Evolutionary conservation across 768 basidiomycete species (phyloP), one percentile per base, ranked within the genome.

Genomic region (Lentinula aciculospora): DNA sequence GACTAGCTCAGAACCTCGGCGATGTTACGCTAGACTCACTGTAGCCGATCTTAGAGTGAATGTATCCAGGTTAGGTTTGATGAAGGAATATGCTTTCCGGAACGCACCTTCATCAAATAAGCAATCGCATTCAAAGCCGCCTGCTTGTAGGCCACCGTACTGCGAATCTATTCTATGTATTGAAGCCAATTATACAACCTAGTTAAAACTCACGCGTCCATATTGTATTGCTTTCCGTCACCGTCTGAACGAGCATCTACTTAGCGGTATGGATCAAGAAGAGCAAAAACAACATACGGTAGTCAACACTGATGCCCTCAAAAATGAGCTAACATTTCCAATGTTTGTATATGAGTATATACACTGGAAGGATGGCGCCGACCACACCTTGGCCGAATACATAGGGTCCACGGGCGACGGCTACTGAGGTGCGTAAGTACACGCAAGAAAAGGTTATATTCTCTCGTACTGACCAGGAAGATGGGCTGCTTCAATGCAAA

Each of bases 131-230:
- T 89, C 56, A 89, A 70, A 0, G 89, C 86, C 4, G 89, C 89
- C 70, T 88, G 87, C 66, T 91, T 89, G 67, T 87, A 91, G 2
- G 89, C 88, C 17, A 88, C 85, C 21, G 87, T 81, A 0, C 85
- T 86, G 50, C 29, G 51, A 45, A 42, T 49, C 39, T 5, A 54
- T 23, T 2, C 0, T 19, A 12, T n/a, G 1, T 37, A 3, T 13
- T 10, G 44, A 2, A 17, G 19, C 19, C 9, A 51, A 58, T n/a
- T 5, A 5, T 29, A 1, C 17, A 46, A 29, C 58, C 46, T 12
- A 32, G 27, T 17, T 21, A 15, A 6, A 3, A 62, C 81, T 64
- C 68, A 88, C 80, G 86, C 83, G 63, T 88, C 85, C 88, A 90
- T 90, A 65, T 83, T 77, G 69, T 88, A 86, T 68, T 89, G 88